These are phyloP conservation scores for Leccinum truebloodii DNA, from an alignment of 768 basidiomycete genomes.

Conservation along the genomic window DNA sequence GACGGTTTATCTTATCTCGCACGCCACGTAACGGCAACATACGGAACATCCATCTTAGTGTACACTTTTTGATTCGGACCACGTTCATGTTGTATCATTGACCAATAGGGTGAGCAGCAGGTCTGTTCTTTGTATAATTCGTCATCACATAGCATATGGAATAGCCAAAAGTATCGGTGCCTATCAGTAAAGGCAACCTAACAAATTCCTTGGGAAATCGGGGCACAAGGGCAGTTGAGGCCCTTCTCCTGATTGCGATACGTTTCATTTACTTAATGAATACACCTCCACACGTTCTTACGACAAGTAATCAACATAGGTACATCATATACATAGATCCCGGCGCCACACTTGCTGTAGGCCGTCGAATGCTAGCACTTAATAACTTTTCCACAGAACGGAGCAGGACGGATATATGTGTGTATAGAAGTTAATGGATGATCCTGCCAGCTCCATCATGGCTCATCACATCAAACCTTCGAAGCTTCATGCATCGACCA, in stretches of 20 bases:
- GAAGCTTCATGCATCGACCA: not conserved
- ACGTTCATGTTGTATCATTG: slow-evolving; percentile 13
- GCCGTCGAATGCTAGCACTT: not conserved
- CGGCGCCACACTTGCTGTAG: not conserved
- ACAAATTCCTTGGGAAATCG: not conserved
- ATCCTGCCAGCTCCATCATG: not conserved
- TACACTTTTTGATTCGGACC: slow-evolving; percentile 18
- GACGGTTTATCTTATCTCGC: slow-evolving; percentile 10
- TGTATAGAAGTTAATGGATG: no score
- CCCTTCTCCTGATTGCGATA: not conserved
- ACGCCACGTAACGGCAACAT: not conserved
- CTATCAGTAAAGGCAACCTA: not conserved
- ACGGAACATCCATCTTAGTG: slow-evolving; percentile 20
- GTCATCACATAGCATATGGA: not conserved
- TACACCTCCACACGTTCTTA: not conserved
- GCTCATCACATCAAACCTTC: not conserved
- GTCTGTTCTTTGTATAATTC: slow-evolving; percentile 12
- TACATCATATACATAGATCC: not conserved
- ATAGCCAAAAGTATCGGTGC: not conserved
- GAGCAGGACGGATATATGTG: not conserved
- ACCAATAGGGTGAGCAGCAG: slow-evolving; percentile 14
- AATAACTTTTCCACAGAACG: not conserved
- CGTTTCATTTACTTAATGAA: not conserved
- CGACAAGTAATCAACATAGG: no score
- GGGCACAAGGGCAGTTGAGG: slow-evolving; percentile 1